Base-by-base conservation (phyloP, 305 asterid species). In the Nicotiana rustica region DNA sequence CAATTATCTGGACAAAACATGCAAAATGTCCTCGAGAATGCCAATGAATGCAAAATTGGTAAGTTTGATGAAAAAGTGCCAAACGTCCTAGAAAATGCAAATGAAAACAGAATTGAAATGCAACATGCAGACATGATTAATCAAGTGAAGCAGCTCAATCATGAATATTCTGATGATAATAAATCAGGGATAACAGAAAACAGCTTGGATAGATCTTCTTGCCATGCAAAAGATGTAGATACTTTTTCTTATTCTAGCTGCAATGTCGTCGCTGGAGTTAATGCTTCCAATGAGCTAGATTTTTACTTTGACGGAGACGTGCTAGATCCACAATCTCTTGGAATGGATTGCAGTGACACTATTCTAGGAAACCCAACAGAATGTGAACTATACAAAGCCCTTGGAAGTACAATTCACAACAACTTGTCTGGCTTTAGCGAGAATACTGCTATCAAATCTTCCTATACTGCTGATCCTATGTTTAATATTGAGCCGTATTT, bases 381-480 rank as follows among this genome's bases (percentile, higher is more conserved):
- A 49, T 78, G 69, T 82, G 97, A 93, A 82, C 84, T 90, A 70
- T 89, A 87, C 52, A 86, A 86, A 80, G 89, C 90, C 81, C 84
- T 89, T 31, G 94, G 90, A 64, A 60, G 86, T 71, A 86, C 83
- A 83, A 62, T 41, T 52, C 78, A 75, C 68, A 47, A 70, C 25
- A 70, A 85, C 83, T 29, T 61, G 85, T 18, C 86, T 75, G 69
- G 86, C 87, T 85, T 85, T 38, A 70, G 82, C 79, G 81, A 85
- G 82, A 83, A 84, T 84, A 76, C 79, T 62, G 85, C 75, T 82
- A 36, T 67, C 71, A 85, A 67, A 83, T 83, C 85, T 36, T 31
- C 80, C 70, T 33, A 83, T 85, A 83, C 84, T 69, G 85, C 73
- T 41, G 86, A 82, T 81, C 79, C 21, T 80, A 82, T 78, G 77